These are phyloP conservation scores for Sphagnum contortum DNA, from an alignment of 225 moss, liverwort and hornwort genomes.

Conservation along the genomic window DNA sequence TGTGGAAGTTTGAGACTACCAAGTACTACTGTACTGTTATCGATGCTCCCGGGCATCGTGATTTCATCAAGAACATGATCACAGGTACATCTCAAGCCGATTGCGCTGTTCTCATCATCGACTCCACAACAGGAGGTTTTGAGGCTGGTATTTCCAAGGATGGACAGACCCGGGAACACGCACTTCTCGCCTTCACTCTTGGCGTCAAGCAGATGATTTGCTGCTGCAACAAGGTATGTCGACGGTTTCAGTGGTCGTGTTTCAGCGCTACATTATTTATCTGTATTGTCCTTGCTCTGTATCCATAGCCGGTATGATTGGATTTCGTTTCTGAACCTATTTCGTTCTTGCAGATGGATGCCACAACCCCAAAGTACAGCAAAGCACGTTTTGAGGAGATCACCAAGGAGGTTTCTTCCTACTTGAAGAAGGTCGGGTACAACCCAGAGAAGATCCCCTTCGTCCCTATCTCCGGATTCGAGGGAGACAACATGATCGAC, in stretches of 20 bases:
- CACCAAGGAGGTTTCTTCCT: slow-evolving; percentile 41
- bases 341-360: slow-evolving; percentile 28
- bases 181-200: slow-evolving; percentile 40
- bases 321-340: no score
- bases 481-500: slow-evolving; percentile 61
- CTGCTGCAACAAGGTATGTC: slow-evolving; percentile 46
- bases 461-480: slow-evolving; percentile 52
- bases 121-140: slow-evolving; percentile 61
- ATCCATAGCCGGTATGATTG: no score
- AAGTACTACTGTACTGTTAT: slow-evolving; percentile 58
- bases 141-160: slow-evolving; percentile 69
- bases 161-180: slow-evolving; percentile 58
- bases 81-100: slow-evolving; percentile 52
- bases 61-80: slow-evolving; percentile 69
- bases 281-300: no score
- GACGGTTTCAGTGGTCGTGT: neutral
- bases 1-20: slow-evolving; percentile 16
- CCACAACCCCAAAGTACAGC: slow-evolving; percentile 44
- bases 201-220: slow-evolving; percentile 66
- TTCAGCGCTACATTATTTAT: no score
- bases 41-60: slow-evolving; percentile 53
- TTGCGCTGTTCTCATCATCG: slow-evolving; percentile 53
- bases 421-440: slow-evolving; percentile 50
- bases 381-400: slow-evolving; percentile 41
- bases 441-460: slow-evolving; percentile 50